These are phyloP conservation scores for Kregervanrija fluxuum DNA, from an alignment of 805 yeast genomes.

Conservation along the genomic window DNA sequence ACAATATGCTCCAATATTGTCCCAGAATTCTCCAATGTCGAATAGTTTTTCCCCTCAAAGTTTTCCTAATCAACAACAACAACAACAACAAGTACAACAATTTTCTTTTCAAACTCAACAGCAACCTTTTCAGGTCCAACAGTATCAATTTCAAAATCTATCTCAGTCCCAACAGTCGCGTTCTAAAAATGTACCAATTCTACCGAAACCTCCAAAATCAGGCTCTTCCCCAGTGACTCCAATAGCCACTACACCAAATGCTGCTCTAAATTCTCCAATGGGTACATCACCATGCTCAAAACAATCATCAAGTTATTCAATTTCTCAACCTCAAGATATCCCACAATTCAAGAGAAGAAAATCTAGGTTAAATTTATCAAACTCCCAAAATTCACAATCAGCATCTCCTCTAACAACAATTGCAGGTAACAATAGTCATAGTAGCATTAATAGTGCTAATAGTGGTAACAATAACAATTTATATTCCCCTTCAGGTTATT, in stretches of 20 bases:
- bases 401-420: slow-evolving; percentile 19
- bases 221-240: slow-evolving; percentile 21
- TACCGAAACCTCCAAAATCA: slow-evolving; percentile 26
- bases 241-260: slow-evolving; percentile 8
- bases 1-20: slow-evolving; percentile 1
- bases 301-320: slow-evolving; percentile 5
- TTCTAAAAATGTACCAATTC: slow-evolving; percentile 27
- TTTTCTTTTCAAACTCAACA: slow-evolving; percentile 5
- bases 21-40: slow-evolving; percentile 3
- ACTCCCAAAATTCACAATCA: slow-evolving; percentile 17
- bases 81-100: slow-evolving; percentile 3
- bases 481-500: slow-evolving; percentile 11
- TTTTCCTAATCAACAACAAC: neutral
- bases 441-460: neutral
- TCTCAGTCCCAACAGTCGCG: slow-evolving; percentile 6
- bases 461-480: neutral
- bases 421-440: slow-evolving; percentile 5
- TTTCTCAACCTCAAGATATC: slow-evolving; percentile 24
- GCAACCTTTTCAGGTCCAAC: slow-evolving; percentile 1
- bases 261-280: slow-evolving; percentile 12
- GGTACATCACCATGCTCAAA: slow-evolving; percentile 4
- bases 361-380: slow-evolving; percentile 16
- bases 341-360: slow-evolving; percentile 27
- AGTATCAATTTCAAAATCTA: neutral
- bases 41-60: slow-evolving; percentile 4